Percentiles rank a stretch among this genome's conserved stretches.
phyloP scores from a whole-genome alignment of 768 basidiomycete genomes.

The Kwoniella europaea region DNA sequence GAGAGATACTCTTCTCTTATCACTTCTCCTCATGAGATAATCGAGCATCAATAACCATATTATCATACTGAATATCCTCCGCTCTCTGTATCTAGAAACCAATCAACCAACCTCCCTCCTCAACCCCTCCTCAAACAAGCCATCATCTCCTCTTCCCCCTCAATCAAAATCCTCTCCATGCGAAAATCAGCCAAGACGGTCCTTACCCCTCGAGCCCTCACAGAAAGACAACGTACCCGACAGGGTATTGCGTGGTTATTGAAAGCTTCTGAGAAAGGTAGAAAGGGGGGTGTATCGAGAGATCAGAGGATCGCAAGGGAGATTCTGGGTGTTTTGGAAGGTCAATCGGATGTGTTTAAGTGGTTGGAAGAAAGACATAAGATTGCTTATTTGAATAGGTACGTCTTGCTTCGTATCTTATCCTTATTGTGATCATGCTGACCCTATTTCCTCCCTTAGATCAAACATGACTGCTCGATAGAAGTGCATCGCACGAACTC shows the following conservation, averaged over 20 bases:
- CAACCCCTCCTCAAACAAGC: slow-evolving; percentile 79
- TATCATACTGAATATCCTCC: slow-evolving; percentile 58
- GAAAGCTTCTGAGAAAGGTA: slow-evolving; percentile 65
- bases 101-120: slow-evolving; percentile 76
- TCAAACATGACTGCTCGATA: slow-evolving; percentile 33
- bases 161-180: slow-evolving; percentile 67
- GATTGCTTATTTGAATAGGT: slow-evolving; percentile 71
- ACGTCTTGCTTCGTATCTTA: slow-evolving; percentile 20
- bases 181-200: slow-evolving; percentile 71
- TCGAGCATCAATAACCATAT: slow-evolving; percentile 2
- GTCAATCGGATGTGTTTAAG: slow-evolving; percentile 65
- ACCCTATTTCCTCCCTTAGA: not conserved
- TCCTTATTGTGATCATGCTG: not conserved
- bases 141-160: slow-evolving; percentile 71
- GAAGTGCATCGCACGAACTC: not conserved
- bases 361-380: slow-evolving; percentile 70
- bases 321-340: slow-evolving; percentile 71
- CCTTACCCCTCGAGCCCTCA: slow-evolving; percentile 71
- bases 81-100: slow-evolving; percentile 64
- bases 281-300: slow-evolving; percentile 63
- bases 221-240: slow-evolving; percentile 77
- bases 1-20: no score
- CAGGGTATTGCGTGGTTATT: slow-evolving; percentile 75
- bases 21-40: not conserved
- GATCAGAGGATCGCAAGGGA: slow-evolving; percentile 79